Conservation (phyloP, 371 early-diverging fungal species). For the Syncephalis fuscata region DNA sequence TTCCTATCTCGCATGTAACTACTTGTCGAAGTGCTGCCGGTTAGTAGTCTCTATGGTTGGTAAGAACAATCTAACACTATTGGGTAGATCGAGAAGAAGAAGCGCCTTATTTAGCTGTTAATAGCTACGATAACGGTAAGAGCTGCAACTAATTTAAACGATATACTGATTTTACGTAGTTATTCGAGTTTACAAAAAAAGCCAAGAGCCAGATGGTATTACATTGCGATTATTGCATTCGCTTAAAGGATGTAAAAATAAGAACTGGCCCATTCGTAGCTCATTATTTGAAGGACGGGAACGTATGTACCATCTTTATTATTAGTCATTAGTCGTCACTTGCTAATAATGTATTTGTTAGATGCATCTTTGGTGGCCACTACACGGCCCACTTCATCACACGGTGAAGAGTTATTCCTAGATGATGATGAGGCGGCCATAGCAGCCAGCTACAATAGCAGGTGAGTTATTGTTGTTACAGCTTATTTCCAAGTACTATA, state of each 20-base stretch:
- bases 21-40: slow-evolving; percentile 4
- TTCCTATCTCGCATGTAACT: slow-evolving; percentile 66
- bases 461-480: too few relatives aligned
- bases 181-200: slow-evolving; percentile 70
- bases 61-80: slow-evolving; percentile 7
- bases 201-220: slow-evolving; percentile 51
- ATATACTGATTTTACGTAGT: slow-evolving; percentile 20
- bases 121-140: slow-evolving; percentile 76
- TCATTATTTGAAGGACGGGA: slow-evolving; percentile 59
- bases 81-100: slow-evolving; percentile 46
- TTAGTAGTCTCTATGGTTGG: background rate
- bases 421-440: too few relatives aligned
- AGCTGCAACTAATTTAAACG: too few relatives aligned
- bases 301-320: slow-evolving; percentile 25
- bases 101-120: slow-evolving; percentile 64
- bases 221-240: slow-evolving; percentile 44
- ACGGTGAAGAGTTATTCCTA: too few relatives aligned
- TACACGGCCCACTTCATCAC: too few relatives aligned
- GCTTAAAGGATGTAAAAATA: slow-evolving; percentile 71
- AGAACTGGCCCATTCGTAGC: slow-evolving; percentile 79
- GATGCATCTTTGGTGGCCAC: too few relatives aligned
- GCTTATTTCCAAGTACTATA: too few relatives aligned
- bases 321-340: too few relatives aligned
- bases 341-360: too few relatives aligned
- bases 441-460: too few relatives aligned